Conservation (phyloP, 306 rosid genomes). For the Vigna radiata region DNA sequence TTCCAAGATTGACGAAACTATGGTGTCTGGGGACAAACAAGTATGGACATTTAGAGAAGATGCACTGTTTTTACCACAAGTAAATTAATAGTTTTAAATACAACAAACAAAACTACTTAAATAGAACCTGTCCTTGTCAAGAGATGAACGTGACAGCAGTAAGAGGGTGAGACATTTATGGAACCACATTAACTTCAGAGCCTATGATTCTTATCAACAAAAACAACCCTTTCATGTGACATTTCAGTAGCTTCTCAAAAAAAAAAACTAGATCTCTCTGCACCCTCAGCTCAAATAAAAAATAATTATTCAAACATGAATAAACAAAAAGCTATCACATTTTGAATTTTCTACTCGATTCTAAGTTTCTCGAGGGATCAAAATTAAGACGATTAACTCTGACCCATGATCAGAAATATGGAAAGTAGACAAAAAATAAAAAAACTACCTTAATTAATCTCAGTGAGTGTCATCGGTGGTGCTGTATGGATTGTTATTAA, state of each 20-base stretch:
- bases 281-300: slow-evolving; percentile 19
- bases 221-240: neutral
- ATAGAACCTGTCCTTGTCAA: slow-evolving; percentile 11
- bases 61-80: slow-evolving; percentile 25
- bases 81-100: slow-evolving; percentile 19
- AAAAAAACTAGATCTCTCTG: neutral
- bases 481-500: slow-evolving; percentile 2
- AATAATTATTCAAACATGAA: neutral
- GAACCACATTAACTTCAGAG: slow-evolving; percentile 16
- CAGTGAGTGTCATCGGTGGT: slow-evolving; percentile 30
- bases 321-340: neutral
- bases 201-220: neutral
- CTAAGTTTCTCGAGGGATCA: slow-evolving; percentile 29
- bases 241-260: neutral
- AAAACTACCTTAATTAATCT: slow-evolving; percentile 42
- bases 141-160: slow-evolving; percentile 42
- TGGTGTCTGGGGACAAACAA: slow-evolving; percentile 28
- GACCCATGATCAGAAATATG: slow-evolving; percentile 53
- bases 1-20: slow-evolving; percentile 21
- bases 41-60: slow-evolving; percentile 44
- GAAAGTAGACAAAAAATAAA: slow-evolving; percentile 41
- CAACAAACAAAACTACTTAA: neutral
- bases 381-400: slow-evolving; percentile 45
- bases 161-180: slow-evolving; percentile 41
- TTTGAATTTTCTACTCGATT: neutral